Evolutionary conservation across 1,139 yeast genomes (phyloP), one percentile per base, ranked within the genome.

Genomic region (Pichia sp.): DNA sequence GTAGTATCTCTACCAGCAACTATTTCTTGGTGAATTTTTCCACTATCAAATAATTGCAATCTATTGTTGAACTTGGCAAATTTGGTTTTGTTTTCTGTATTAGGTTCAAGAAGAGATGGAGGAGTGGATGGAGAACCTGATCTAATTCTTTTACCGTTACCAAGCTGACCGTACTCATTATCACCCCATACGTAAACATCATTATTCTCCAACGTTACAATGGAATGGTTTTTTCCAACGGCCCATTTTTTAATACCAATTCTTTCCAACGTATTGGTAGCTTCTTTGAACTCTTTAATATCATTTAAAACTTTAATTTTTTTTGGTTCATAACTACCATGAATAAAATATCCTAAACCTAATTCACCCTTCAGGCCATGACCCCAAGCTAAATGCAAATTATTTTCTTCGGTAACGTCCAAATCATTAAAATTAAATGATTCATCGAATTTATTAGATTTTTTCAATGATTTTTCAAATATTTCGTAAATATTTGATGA

Each of bases 331-430:
- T 80, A 72, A 62, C 84, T 86, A 18, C 88, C 84, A 65, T 90
- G 96, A 48, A 84, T 71, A 66, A 76, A 90, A 42, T 62, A 60
- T 28, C 88, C 90, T 48, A 81, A 78, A 19, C 97, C 99, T 53
- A 90, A 73, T 68, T 89, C 96, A n/a, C 98, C 99, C 60, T 79
- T 77, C 49, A 86, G 68, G 5, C 98, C 96, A 61, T 83, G 82
- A 28, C 99, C 99, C 70, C 90, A 84, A 7, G 89, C 75, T 59
- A 84, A 72, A 50, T 79, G 68, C 16, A 62, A 43, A 18, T 65
- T 62, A 52, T 62, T 57, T 46, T 70, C 54, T 52, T 54, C 62
- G 41, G 67, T 58, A 2, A 58, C 65, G 2, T 60, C 49, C 22
- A 64, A 46, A 18, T 55, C 47, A 19, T 60, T 58, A 27, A 67